Evolutionary conservation across 116 monocot species (phyloP), one percentile per base, ranked within the genome.

Genomic region (Trichopus zeylanicus): DNA sequence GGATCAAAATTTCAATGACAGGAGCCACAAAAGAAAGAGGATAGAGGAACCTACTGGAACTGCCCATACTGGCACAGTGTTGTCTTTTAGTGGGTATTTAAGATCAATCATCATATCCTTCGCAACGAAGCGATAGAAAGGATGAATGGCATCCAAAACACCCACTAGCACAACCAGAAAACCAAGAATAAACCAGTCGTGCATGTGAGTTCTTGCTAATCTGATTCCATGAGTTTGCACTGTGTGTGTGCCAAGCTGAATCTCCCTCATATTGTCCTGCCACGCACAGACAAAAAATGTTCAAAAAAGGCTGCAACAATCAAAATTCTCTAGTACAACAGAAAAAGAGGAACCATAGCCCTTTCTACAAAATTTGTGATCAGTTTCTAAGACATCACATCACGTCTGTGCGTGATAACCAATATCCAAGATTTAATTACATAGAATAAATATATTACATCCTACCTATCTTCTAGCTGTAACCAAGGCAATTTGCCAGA

Each of bases 81-180:
- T 82, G 31, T 70, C 64, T 53, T 80, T 77, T 24, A 77, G 59
- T 26, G 93, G 93, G 62, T 86, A 94, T 70, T 68, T 82, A 8
- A 94, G 51, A 66, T 86, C 83, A 53, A 26, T 46, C 77, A 94
- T 80, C 93, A 89, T 89, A 31, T 83, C 78, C 60, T 71, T 78
- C 20, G 78, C 86, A 53, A 89, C 82, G 67, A 80, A 94, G 26
- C 93, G 89, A 31, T 81, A 65, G 57, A 83, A 94, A n/a, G 93
- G 85, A 65, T 77, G 53, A 15, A 75, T 60, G 5, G 75, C 32
- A 52, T 77, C 71, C 38, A 93, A 65, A 56, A 64, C 30, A 15
- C 60, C 39, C 32, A 75, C 75, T 10, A 88, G 53, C 7, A 53
- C 63, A 8, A 57, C 49, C 23, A 93, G 85, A 59, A 88, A 37